Evolutionary conservation across 2,329 filamentous ascomycete species (phyloP).

Genomic region (Bertia moriformis): DNA sequence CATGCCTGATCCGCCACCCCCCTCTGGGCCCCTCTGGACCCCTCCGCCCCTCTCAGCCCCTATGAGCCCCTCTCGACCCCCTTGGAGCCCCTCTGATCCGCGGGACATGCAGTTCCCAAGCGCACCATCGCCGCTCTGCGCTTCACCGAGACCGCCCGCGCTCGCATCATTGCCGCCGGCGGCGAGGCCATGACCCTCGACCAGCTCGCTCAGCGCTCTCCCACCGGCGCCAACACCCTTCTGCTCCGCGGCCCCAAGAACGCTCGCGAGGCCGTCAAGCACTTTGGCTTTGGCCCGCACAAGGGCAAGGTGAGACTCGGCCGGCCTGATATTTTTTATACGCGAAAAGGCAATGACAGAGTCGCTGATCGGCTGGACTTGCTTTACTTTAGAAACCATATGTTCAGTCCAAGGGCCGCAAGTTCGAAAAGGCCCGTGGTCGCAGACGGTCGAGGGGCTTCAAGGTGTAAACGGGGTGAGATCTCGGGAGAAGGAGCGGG

Average conservation of each 20-base stretch:
- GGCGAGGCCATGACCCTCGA: conserved; percentile 93
- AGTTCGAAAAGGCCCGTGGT: conserved; percentile 98
- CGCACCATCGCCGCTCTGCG: conserved; percentile 83
- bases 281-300: conserved; percentile 97
- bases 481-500: neutral
- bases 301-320: conserved; percentile 76
- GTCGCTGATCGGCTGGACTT: no score
- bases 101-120: conserved; percentile 70
- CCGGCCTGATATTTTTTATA: conserved; percentile 14
- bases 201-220: conserved; percentile 87
- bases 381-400: conserved; percentile 84
- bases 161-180: conserved; percentile 82
- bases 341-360: neutral
- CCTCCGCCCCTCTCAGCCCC: no score
- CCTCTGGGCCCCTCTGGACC: no score
- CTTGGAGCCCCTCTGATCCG: no score
- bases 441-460: conserved; percentile 96
- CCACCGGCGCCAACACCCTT: conserved; percentile 92
- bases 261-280: conserved; percentile 91
- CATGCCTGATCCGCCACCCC: no score
- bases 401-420: conserved; percentile 95
- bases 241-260: conserved; percentile 98
- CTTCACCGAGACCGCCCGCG: conserved; percentile 91
- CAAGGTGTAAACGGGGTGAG: conserved; percentile 76
- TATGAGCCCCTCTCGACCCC: no score